phyloP scores from a whole-genome alignment of 495 filamentous ascomycete species.

The Amphirosellinia nigrospora region DNA sequence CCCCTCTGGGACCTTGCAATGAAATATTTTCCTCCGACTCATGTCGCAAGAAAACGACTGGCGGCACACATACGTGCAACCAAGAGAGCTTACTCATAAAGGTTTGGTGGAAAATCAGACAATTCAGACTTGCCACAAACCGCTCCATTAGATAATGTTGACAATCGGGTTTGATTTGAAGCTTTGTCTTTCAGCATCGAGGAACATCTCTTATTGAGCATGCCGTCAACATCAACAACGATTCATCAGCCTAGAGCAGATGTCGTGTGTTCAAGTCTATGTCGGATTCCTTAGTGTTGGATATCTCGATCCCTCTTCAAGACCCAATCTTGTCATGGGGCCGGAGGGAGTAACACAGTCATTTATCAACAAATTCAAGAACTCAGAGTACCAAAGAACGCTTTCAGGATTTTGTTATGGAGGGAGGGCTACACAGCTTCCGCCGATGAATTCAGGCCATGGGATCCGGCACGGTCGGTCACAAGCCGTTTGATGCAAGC shows the following conservation, averaged over 20 bases:
- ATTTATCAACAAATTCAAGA: slow-evolving; percentile 65
- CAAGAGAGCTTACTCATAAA: slow-evolving; percentile 6
- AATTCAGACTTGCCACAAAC: slow-evolving; percentile 18
- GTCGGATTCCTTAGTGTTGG: slow-evolving; percentile 52
- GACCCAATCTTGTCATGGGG: slow-evolving; percentile 76
- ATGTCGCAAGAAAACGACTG: slow-evolving; percentile 15
- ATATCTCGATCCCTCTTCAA: slow-evolving; percentile 66
- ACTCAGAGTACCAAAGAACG: slow-evolving; percentile 76
- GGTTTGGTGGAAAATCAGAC: background rate
- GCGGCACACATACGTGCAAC: slow-evolving; percentile 23
- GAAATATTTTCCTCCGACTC: slow-evolving; percentile 53
- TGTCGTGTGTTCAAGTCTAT: slow-evolving; percentile 47
- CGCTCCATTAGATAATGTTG: slow-evolving; percentile 10
- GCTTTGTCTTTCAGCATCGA: slow-evolving; percentile 28
- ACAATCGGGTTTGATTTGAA: slow-evolving; percentile 34
- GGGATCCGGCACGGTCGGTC: slow-evolving; percentile 41
- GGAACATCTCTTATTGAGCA: slow-evolving; percentile 11
- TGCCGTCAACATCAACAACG: slow-evolving; percentile 27
- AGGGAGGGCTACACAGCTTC: slow-evolving; percentile 63
- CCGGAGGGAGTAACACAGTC: slow-evolving; percentile 66
- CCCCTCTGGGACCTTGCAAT: slow-evolving; percentile 54
- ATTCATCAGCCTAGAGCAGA: slow-evolving; percentile 17
- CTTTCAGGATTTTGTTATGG: slow-evolving; percentile 79
- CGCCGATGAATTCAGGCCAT: slow-evolving; percentile 45
- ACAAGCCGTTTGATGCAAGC: slow-evolving; percentile 34